These are phyloP conservation scores for Solanum tacnaense DNA, from an alignment of 257 asterid genomes.

Conservation along the genomic window DNA sequence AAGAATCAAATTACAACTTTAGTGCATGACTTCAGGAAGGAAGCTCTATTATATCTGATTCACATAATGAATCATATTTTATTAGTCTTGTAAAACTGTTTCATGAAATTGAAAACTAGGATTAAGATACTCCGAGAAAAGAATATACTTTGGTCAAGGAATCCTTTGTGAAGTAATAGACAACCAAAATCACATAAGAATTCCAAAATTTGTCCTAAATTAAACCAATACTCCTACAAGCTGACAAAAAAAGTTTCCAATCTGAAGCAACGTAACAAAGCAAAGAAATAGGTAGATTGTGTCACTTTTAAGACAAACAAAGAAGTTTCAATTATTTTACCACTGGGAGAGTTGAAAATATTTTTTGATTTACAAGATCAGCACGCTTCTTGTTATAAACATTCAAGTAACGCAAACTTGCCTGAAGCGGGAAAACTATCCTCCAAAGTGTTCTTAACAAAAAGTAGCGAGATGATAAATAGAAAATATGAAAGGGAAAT, in stretches of 20 bases:
- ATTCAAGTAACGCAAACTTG: slow-evolving; percentile 29
- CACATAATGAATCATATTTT: not conserved
- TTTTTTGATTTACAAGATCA: not conserved
- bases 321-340: not conserved
- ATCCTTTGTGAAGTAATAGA: not conserved
- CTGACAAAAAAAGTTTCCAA: not conserved
- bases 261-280: not conserved
- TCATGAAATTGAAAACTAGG: not conserved
- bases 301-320: not conserved
- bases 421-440: slow-evolving; percentile 81
- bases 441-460: slow-evolving; percentile 80
- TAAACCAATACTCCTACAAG: not conserved
- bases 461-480: slow-evolving; percentile 85
- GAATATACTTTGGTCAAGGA: not conserved
- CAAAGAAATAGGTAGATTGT: not conserved
- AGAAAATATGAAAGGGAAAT: slow-evolving; percentile 86
- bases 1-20: not conserved
- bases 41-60: not conserved
- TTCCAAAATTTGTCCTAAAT: not conserved
- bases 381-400: not conserved
- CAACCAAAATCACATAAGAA: not conserved
- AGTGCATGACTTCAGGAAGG: not conserved
- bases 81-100: not conserved
- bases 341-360: not conserved
- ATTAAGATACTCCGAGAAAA: not conserved